phyloP scores from a whole-genome alignment of 306 rosid genomes.

The Argentina anserina region DNA sequence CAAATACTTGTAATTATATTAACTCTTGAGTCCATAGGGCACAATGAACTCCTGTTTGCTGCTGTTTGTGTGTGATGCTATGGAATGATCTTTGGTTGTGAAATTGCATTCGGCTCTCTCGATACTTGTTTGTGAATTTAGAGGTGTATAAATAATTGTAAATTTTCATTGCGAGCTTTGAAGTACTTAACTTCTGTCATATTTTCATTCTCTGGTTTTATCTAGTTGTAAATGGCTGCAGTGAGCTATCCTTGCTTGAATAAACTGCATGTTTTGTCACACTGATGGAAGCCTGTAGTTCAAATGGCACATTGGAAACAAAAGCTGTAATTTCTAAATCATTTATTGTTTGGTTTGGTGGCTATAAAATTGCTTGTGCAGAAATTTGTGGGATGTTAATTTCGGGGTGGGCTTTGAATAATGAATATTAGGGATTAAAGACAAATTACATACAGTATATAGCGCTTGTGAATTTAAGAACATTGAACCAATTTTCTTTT shows the following conservation, averaged over 20 bases:
- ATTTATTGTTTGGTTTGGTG: too few relatives aligned
- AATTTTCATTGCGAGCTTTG: not conserved
- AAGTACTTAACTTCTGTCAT: not conserved
- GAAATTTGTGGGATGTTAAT: too few relatives aligned
- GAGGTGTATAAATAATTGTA: slow-evolving; percentile 17
- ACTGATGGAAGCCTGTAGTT: too few relatives aligned
- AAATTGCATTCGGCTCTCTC: slow-evolving; percentile 13
- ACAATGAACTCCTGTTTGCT: not conserved
- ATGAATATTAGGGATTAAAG: too few relatives aligned
- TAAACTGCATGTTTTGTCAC: not conserved
- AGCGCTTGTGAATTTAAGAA: too few relatives aligned
- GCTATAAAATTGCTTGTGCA: too few relatives aligned
- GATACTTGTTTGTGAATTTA: not conserved
- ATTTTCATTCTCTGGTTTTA: not conserved
- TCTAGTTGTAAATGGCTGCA: not conserved
- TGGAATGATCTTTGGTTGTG: slow-evolving; percentile 23
- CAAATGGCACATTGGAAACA: too few relatives aligned
- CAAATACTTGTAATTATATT: slow-evolving; percentile 58
- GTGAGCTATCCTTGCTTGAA: not conserved
- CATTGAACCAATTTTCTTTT: too few relatives aligned
- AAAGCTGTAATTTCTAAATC: too few relatives aligned
- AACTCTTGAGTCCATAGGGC: slow-evolving; percentile 5
- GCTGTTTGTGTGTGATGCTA: slow-evolving; percentile 10
- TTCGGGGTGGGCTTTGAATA: too few relatives aligned
- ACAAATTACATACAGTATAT: too few relatives aligned